These are phyloP conservation scores for Pseudocercospora fuligena DNA, from an alignment of 2,329 filamentous ascomycete species.

Conservation along the genomic window DNA sequence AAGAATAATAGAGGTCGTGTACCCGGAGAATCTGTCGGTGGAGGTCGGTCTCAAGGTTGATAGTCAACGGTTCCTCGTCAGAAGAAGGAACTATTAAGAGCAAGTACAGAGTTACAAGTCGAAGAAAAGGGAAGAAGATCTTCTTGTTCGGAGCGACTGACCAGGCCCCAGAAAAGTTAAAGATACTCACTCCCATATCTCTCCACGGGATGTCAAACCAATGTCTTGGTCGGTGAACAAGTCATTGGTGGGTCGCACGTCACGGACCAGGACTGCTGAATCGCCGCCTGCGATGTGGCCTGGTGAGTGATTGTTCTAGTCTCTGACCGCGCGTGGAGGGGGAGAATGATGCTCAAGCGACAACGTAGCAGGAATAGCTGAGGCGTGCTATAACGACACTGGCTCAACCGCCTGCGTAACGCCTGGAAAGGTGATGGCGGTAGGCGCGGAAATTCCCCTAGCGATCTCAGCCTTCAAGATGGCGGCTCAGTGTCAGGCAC, in stretches of 20 bases:
- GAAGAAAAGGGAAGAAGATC: slow-evolving; percentile 19
- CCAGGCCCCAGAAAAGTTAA: slow-evolving; percentile 20
- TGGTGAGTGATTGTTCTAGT: slow-evolving; percentile 7
- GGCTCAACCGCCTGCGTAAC: slow-evolving; percentile 24
- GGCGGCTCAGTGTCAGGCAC: slow-evolving; percentile 28
- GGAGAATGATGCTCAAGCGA: slow-evolving; percentile 10
- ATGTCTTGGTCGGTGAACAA: slow-evolving; percentile 25
- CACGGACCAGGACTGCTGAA: slow-evolving; percentile 18
- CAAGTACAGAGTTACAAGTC: slow-evolving; percentile 19
- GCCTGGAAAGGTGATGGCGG: slow-evolving; percentile 24
- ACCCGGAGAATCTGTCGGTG: slow-evolving; percentile 21
- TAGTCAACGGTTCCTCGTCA: slow-evolving; percentile 16
- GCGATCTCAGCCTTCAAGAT: slow-evolving; percentile 24
- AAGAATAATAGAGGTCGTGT: slow-evolving; percentile 13
- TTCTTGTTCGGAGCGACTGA: slow-evolving; percentile 10
- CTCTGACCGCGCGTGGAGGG: slow-evolving; percentile 18
- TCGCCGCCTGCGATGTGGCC: slow-evolving; percentile 1
- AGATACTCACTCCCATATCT: slow-evolving; percentile 13
- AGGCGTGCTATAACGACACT: slow-evolving; percentile 29
- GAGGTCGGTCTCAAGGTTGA: slow-evolving; percentile 4
- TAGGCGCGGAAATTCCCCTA: slow-evolving; percentile 21
- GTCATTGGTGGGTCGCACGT: slow-evolving; percentile 29
- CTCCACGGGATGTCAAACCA: slow-evolving; percentile 14
- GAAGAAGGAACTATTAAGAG: slow-evolving; percentile 20
- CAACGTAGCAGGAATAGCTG: slow-evolving; percentile 24